Evolutionary conservation across 306 rosid species (phyloP), one percentile per base, ranked within the genome.

Genomic region (Parietaria judaica): DNA sequence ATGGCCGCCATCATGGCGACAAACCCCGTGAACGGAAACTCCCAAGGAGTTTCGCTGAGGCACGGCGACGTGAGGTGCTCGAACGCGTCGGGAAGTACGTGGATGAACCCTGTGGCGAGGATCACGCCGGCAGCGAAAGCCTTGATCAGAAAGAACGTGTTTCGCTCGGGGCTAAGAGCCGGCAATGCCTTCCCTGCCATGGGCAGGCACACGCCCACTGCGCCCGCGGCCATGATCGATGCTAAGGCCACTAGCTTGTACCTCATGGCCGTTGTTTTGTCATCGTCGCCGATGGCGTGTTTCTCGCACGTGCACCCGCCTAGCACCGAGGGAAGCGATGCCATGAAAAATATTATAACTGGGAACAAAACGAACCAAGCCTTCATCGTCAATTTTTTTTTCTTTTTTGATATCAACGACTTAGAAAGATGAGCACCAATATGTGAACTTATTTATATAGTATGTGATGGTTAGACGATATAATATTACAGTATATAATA

Each of bases 81-180:
- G 38, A 83, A 90, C 0, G 95, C 96, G 16, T 87, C 95, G 0
- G 97, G 96, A 5, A 87, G 71, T 1, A 90, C 84, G 3, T 90
- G 97, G 36, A 90, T 85, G 66, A 90, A 90, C 0, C 89, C 97
- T 0, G 96, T 90, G 0, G 96, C 7, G 0, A 90, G 43, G 4
- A 90, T 90, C 2, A 90, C 97, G 0, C 97, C 91, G 1, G 97
- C 97, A 0, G 96, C 95, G 5, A 90, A 87, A 0, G 96, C 87
- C 53, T 90, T 87, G 5, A 87, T 71, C 0, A 85, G 0, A 47
- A 85, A 87, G 54, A 90, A 87, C 0, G 85, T 51, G 56, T 76
- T 72, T 8, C 58, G 84, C 12, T 85, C 91, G 0, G 91, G 96
- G 1, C 86, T 71, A 6, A 90, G 11, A 0, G 91, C 86, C 0